Evolutionary conservation across 768 basidiomycete species (phyloP), one percentile per base, ranked within the genome.

Genomic region (Mycena epipterygia): DNA sequence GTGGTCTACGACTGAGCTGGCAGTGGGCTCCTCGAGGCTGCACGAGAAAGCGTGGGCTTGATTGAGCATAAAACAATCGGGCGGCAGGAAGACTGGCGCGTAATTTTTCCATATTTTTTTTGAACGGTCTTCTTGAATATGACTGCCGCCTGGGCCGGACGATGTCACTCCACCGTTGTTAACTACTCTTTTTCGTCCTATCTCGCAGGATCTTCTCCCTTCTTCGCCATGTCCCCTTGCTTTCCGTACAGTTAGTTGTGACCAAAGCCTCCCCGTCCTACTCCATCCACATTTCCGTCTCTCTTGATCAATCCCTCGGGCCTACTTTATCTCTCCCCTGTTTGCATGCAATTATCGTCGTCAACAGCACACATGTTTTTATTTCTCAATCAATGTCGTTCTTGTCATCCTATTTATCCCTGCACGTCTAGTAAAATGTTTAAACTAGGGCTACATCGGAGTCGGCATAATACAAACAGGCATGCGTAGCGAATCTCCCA

Each of bases 1-100:
- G 25, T 93, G 92, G 92, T 82, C 86, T 8, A 83, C 86, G 60
- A 84, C 86, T 6, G 89, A 90, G 67, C 80, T 89, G 56, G 78
- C 84, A 12, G 80, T 88, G 32, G 86, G 86, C 42, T 79, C 81
- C 29, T 86, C 87, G 59, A 86, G 89, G 70, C 82, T 90, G 49
- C 79, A 87, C 71, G 91, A 92, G 73, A 89, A 89, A 78, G 84
- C 87, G n/a, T 89, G 88, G 87, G 87, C 84, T 70, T 89, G 77
- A 86, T 70, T 89, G 77, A 86, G 75, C 67, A 51, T 29, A 71
- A 72, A 67, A 72, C 48, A 48, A 56, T 42, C 66, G 57, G 71
- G 66, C 66, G 52, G 67, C 59, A 62, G 52, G 64, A 73, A 73
- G 64, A 73, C 67, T 63, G 61, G 72, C 57, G 64, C 46, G 60